phyloP scores from a whole-genome alignment of 495 filamentous ascomycete genomes.

The Aspergillus baeticus region DNA sequence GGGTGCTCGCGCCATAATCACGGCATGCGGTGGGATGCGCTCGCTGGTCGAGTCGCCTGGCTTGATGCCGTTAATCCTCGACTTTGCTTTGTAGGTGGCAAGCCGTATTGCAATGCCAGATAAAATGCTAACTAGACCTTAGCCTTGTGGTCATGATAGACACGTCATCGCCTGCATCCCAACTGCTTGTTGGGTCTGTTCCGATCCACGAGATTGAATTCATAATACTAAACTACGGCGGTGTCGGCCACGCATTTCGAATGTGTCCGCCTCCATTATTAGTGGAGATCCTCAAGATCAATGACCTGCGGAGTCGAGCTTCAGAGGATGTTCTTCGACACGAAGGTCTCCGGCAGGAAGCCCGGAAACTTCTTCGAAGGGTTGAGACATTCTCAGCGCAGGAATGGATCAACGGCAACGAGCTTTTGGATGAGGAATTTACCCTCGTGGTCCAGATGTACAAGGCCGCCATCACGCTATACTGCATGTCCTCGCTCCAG shows the following conservation, averaged over 20 bases:
- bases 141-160: background rate
- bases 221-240: background rate
- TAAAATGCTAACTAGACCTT: background rate
- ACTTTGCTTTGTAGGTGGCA: slow-evolving; percentile 22
- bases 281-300: slow-evolving; percentile 11
- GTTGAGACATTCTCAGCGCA: background rate
- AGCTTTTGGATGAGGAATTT: slow-evolving; percentile 26
- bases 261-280: slow-evolving; percentile 7
- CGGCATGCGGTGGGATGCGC: slow-evolving; percentile 27
- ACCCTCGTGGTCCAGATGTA: slow-evolving; percentile 27
- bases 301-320: background rate
- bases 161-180: background rate
- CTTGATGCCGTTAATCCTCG: slow-evolving; percentile 23
- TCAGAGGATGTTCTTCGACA: too few species aligned
- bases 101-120: background rate
- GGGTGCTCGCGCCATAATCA: slow-evolving; percentile 25
- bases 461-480: slow-evolving; percentile 27
- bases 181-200: background rate
- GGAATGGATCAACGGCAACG: background rate
- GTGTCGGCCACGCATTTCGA: background rate
- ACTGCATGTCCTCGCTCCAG: slow-evolving; percentile 31
- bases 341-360: slow-evolving; percentile 5
- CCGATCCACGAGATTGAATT: background rate
- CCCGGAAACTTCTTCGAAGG: slow-evolving; percentile 8
- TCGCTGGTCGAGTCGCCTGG: background rate